Conservation (phyloP, 73 alveolate species). For the Paramecium sexaurelia region DNA sequence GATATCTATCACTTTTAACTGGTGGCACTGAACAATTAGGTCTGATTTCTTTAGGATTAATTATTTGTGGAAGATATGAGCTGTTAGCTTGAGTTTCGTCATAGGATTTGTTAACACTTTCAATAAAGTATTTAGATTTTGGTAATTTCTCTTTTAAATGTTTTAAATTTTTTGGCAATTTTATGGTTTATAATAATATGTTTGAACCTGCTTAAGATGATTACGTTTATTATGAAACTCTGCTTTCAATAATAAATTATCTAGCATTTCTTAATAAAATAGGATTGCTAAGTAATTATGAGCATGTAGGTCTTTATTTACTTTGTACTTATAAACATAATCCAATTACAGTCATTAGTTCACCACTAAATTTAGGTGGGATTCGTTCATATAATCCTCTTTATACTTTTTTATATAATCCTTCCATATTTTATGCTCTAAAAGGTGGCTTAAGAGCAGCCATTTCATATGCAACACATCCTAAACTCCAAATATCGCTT, state of each 20-base stretch:
- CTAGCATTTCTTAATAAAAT: constrained; percentile 1
- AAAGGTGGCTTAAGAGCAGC: constrained; percentile 93
- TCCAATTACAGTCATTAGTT: not conserved
- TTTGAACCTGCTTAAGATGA: not conserved
- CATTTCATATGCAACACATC: constrained; percentile 95
- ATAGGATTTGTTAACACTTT: constrained; percentile 22
- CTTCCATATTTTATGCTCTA: constrained; percentile 87
- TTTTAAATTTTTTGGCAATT: constrained; percentile 53
- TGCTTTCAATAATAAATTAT: not conserved
- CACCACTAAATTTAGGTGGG: constrained; percentile 16
- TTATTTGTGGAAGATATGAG: not conserved
- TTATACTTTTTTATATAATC: constrained; percentile 62
- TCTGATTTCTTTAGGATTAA: not conserved
- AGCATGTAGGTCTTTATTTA: not conserved
- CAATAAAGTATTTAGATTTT: constrained; percentile 28
- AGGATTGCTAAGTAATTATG: not conserved
- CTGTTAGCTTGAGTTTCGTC: not conserved
- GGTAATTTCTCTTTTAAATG: constrained; percentile 59
- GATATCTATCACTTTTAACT: constrained; percentile 31
- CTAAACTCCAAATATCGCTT: constrained; percentile 95
- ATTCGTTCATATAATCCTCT: constrained; percentile 61
- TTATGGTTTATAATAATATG: constrained; percentile 21
- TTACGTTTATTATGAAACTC: not conserved
- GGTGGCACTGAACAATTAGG: constrained; percentile 50
- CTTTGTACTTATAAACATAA: not conserved